These are phyloP conservation scores for Rhododendron williamsianum DNA, from an alignment of 148 eudicot genomes.

Conservation along the genomic window DNA sequence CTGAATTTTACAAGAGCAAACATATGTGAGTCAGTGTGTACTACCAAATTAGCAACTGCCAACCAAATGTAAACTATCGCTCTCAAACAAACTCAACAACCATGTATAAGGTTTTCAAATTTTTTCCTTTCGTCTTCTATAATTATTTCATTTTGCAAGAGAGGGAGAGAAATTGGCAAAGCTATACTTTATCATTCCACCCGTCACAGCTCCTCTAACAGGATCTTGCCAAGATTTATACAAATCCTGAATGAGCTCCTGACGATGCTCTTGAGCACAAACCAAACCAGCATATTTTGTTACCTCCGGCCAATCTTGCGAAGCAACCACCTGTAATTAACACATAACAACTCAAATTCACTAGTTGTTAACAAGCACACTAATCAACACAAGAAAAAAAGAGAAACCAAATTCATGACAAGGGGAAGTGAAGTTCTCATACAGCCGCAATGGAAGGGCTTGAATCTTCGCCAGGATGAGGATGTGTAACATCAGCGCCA, in stretches of 20 bases:
- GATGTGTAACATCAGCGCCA: constrained; percentile 86
- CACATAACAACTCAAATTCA: not conserved
- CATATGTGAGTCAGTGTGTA: not conserved
- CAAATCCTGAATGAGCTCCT: constrained; percentile 69
- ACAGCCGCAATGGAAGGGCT: constrained; percentile 84
- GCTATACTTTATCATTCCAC: constrained; percentile 72
- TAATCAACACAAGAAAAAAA: not conserved
- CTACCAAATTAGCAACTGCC: not conserved
- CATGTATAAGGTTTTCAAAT: not conserved
- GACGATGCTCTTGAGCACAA: constrained; percentile 77
- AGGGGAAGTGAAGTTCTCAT: constrained; percentile 14
- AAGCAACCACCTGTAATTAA: constrained; percentile 60
- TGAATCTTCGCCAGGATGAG: constrained; percentile 81
- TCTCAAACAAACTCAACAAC: not conserved
- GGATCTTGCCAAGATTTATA: constrained; percentile 68
- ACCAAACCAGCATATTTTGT: constrained; percentile 76
- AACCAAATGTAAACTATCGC: not conserved
- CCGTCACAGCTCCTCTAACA: constrained; percentile 42
- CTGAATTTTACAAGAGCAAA: constrained; percentile 25
- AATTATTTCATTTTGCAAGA: not conserved
- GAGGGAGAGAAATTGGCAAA: not conserved
- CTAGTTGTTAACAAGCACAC: not conserved
- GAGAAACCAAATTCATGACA: not conserved
- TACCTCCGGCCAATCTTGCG: constrained; percentile 84
- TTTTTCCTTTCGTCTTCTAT: not conserved